phyloP scores from a whole-genome alignment of 2,329 filamentous ascomycete genomes.

The Xylariaceae sp. region DNA sequence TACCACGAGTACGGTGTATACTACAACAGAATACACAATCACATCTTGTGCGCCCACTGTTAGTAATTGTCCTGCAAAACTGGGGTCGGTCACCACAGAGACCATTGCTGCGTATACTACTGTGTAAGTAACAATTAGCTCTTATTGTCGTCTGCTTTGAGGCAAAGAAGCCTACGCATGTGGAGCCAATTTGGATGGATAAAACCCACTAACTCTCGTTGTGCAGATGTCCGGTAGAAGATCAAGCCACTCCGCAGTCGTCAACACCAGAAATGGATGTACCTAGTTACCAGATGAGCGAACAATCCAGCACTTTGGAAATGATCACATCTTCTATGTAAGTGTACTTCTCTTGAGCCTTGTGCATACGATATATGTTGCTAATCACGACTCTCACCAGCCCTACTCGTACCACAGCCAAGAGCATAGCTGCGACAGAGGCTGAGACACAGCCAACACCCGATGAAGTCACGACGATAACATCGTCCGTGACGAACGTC shows the following conservation, averaged over 20 bases:
- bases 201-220: too few relatives aligned
- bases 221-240: too few relatives aligned
- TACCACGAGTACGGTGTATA: conserved; percentile 28
- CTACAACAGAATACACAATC: conserved; percentile 29
- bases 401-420: neutral
- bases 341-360: conserved; percentile 13
- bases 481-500: conserved; percentile 15
- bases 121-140: conserved; percentile 3
- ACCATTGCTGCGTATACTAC: conserved; percentile 30
- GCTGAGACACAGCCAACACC: neutral
- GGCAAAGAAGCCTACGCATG: too few relatives aligned
- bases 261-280: conserved; percentile 18
- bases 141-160: too few relatives aligned
- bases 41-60: conserved; percentile 29
- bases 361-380: neutral
- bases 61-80: conserved; percentile 25
- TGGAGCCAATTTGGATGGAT: too few relatives aligned
- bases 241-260: conserved; percentile 18
- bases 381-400: conserved; percentile 14
- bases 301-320: conserved; percentile 19
- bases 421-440: neutral
- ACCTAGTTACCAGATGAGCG: conserved; percentile 29
- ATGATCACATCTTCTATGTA: conserved; percentile 21
- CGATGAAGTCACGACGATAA: conserved; percentile 14
- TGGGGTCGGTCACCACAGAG: conserved; percentile 27